Percentiles rank a stretch among this genome's conserved stretches.
Conservation (phyloP, 306 rosid species). For the Vachellia pachyceras region DNA sequence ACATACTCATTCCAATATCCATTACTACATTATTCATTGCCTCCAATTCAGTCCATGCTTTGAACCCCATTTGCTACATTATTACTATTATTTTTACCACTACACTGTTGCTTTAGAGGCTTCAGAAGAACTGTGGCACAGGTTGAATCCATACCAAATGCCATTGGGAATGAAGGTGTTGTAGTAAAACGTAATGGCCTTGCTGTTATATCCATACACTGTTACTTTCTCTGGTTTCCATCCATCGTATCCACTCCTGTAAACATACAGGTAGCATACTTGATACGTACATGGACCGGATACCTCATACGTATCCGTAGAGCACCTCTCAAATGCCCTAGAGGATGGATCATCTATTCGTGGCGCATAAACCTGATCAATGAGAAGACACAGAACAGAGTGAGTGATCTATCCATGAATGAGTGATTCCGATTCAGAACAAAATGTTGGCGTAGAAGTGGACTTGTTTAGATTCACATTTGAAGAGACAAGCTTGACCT, state of each 20-base stretch:
- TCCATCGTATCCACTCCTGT: slow-evolving; percentile 83
- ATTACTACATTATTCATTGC: background rate
- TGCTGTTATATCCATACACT: slow-evolving; percentile 46
- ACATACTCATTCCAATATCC: background rate
- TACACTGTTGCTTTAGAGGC: slow-evolving; percentile 34
- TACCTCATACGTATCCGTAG: slow-evolving; percentile 73
- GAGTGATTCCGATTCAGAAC: background rate
- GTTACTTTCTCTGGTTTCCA: slow-evolving; percentile 77
- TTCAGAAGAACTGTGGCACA: slow-evolving; percentile 41
- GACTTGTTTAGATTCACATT: too few species aligned
- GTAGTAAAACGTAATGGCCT: slow-evolving; percentile 60
- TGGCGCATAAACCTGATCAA: slow-evolving; percentile 67
- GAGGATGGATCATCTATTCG: slow-evolving; percentile 68
- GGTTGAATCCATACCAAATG: slow-evolving; percentile 80
- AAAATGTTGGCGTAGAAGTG: background rate
- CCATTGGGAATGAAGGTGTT: slow-evolving; percentile 57
- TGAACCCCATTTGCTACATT: background rate
- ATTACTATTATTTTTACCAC: background rate
- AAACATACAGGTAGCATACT: slow-evolving; percentile 68
- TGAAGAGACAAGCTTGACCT: too few species aligned
- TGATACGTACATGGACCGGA: slow-evolving; percentile 75
- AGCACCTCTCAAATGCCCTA: slow-evolving; percentile 77
- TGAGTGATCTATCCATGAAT: background rate
- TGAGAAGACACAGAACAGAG: background rate
- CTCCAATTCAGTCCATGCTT: background rate